These are phyloP conservation scores for Hibiscus tridactylites DNA, from an alignment of 345 rosid species.

Conservation along the genomic window DNA sequence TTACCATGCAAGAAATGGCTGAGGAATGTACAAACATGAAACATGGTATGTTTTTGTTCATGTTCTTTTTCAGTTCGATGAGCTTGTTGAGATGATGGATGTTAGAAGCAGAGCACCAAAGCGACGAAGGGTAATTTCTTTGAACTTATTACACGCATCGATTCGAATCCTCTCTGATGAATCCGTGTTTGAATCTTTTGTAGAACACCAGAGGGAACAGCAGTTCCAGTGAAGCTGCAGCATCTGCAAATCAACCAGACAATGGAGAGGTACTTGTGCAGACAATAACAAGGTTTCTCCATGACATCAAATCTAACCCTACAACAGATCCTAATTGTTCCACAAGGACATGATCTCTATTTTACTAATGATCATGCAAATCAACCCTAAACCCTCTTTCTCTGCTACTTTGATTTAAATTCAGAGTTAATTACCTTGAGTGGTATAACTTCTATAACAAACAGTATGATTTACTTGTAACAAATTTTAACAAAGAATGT, in stretches of 20 bases:
- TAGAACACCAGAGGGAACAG: constrained; percentile 5
- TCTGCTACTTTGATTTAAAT: too few species aligned
- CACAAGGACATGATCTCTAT: background rate
- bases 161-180: background rate
- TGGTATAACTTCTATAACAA: too few species aligned
- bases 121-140: constrained; percentile 11
- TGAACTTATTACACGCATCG: background rate
- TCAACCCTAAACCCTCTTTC: too few species aligned
- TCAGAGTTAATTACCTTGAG: too few species aligned
- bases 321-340: constrained; percentile 9
- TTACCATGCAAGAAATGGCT: too few species aligned
- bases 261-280: constrained; percentile 9
- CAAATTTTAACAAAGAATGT: too few species aligned
- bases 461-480: too few species aligned
- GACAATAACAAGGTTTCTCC: constrained; percentile 12
- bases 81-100: constrained; percentile 11
- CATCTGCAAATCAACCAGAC: background rate
- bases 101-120: constrained; percentile 7
- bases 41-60: too few species aligned
- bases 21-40: too few species aligned
- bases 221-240: background rate
- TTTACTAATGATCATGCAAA: too few species aligned
- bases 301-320: constrained; percentile 12
- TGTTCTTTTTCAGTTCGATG: constrained; percentile 5
- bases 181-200: background rate